Evolutionary conservation across 192 early-diverging fungal species (phyloP).

Genomic region (Chytriomyces confervae): DNA sequence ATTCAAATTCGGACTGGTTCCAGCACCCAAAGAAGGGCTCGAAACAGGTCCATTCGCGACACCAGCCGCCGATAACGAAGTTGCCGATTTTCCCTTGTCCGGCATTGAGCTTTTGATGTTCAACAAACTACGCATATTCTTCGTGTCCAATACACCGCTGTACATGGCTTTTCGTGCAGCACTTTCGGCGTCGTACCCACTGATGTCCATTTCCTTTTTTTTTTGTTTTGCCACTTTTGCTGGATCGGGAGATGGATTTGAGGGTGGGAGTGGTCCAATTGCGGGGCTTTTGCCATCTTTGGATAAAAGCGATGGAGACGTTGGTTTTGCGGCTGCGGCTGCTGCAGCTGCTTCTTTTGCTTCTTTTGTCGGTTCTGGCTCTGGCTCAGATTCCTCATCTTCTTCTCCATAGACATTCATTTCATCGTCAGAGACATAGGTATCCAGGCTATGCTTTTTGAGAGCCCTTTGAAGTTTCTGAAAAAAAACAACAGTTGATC

Average conservation of each 20-base stretch:
- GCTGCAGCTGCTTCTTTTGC: background rate
- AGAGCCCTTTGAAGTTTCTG: slow-evolving; percentile 47
- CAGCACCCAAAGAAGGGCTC: background rate
- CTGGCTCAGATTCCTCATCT: slow-evolving; percentile 27
- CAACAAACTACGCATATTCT: background rate
- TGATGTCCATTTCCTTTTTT: slow-evolving; percentile 25
- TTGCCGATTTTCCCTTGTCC: background rate
- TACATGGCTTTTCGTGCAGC: slow-evolving; percentile 32
- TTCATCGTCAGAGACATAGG: slow-evolving; percentile 43
- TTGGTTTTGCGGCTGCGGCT: background rate
- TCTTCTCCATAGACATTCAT: slow-evolving; percentile 46
- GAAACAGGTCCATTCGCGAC: background rate
- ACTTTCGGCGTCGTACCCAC: slow-evolving; percentile 22
- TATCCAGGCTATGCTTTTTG: slow-evolving; percentile 35
- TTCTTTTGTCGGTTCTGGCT: slow-evolving; percentile 2
- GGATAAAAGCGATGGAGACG: background rate
- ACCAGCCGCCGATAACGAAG: background rate
- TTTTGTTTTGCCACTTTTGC: slow-evolving; percentile 20
- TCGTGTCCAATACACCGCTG: slow-evolving; percentile 1
- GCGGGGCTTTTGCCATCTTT: background rate
- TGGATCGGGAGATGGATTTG: background rate
- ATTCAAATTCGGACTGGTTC: background rate
- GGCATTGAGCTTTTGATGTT: background rate
- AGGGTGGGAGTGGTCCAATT: background rate
- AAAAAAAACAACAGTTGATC: background rate